Evolutionary conservation across 495 filamentous ascomycete genomes (phyloP).

Genomic region (Cercophora sp.): DNA sequence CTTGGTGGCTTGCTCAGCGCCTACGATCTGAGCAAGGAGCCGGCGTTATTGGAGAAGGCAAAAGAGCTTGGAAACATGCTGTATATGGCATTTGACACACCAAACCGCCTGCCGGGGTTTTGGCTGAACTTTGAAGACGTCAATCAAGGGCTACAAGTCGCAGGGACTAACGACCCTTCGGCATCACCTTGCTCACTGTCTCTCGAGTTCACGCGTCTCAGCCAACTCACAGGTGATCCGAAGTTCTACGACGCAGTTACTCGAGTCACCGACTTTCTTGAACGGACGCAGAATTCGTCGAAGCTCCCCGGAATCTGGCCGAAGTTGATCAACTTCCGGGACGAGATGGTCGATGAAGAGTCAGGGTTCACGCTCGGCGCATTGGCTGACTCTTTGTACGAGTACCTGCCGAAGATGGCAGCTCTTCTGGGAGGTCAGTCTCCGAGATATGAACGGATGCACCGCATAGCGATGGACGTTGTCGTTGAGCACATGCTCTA

Average conservation of each 20-base stretch:
- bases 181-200: conserved; percentile 78
- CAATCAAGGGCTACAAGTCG: conserved; percentile 69
- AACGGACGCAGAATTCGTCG: conserved; percentile 61
- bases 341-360: conserved; percentile 24
- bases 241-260: conserved; percentile 83
- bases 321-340: conserved; percentile 30
- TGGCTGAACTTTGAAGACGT: conserved; percentile 54
- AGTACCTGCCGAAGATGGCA: conserved; percentile 75
- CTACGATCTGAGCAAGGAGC: conserved; percentile 62
- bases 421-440: conserved; percentile 33
- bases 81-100: conserved; percentile 78
- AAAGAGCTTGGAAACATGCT: conserved; percentile 70
- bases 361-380: conserved; percentile 66
- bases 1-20: conserved; percentile 72
- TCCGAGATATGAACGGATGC: conserved; percentile 34
- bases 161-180: conserved; percentile 41
- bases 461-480: conserved; percentile 54
- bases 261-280: conserved; percentile 70
- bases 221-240: conserved; percentile 71
- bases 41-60: conserved; percentile 65
- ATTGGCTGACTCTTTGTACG: conserved; percentile 79
- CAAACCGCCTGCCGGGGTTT: conserved; percentile 66
- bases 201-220: conserved; percentile 78
- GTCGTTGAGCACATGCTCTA: conserved; percentile 64
- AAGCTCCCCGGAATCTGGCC: conserved; percentile 62